Percentiles rank a stretch among this genome's conserved stretches.
phyloP scores from a whole-genome alignment of 352 stramenopile genomes.

The Aphanomyces invadans region DNA sequence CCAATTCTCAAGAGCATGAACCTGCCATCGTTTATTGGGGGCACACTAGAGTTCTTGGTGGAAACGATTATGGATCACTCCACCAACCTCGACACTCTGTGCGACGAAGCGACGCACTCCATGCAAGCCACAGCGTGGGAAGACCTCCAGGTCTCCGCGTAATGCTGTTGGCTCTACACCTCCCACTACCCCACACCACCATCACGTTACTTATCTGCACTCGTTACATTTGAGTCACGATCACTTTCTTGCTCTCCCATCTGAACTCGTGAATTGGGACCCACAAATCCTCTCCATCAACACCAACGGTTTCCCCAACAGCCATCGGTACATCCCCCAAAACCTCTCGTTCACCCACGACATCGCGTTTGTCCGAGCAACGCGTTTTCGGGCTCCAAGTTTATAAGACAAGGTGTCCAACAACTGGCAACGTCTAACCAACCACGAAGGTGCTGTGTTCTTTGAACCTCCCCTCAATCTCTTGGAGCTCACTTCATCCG shows the following conservation, averaged over 20 bases:
- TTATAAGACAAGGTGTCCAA: neutral
- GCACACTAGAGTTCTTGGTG: too few relatives aligned
- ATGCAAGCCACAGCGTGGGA: too few relatives aligned
- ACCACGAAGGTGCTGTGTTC: neutral
- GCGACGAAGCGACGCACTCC: too few relatives aligned
- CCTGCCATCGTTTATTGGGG: too few relatives aligned
- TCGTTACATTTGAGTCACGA: neutral
- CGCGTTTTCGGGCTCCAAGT: neutral
- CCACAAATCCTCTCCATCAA: neutral
- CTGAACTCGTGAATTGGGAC: neutral
- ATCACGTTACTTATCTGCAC: neutral
- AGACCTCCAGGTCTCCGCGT: too few relatives aligned
- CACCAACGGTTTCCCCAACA: neutral
- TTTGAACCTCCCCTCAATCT: neutral
- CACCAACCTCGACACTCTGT: too few relatives aligned
- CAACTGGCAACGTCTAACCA: neutral
- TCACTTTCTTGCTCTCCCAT: neutral
- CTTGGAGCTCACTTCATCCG: neutral
- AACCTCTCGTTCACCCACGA: neutral
- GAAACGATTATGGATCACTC: too few relatives aligned
- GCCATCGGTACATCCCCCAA: neutral
- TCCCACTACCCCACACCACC: too few relatives aligned
- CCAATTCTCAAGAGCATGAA: too few relatives aligned
- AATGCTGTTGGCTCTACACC: too few relatives aligned
- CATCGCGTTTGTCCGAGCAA: neutral